Evolutionary conservation across 2,329 filamentous ascomycete species (phyloP), one percentile per base, ranked within the genome.

Genomic region (Metarhizium humberi): DNA sequence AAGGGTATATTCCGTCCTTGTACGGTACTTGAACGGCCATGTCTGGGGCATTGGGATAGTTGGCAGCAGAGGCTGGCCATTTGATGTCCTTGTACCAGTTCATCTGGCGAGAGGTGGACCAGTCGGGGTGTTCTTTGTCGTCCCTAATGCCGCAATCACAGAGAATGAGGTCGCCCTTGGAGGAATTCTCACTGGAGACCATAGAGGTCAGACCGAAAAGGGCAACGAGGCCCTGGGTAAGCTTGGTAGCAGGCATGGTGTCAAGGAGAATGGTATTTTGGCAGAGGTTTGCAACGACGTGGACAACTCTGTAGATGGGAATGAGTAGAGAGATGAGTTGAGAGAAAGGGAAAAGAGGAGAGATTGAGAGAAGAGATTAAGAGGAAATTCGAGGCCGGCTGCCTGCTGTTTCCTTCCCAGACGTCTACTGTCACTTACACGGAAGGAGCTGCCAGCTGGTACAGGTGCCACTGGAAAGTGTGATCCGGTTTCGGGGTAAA

Each of bases 101-200:
- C 62, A 74, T 70, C 59, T 74, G 72, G 45, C 72, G 72, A 48
- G 72, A 74, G 5, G 72, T 74, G 6, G 72, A 74, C 72, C 72
- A 74, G 38, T 63, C 65, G 10, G 66, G 62, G 45, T 74, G 69
- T 6, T 66, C 64, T n/a, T 66, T 63, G 60, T 74, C 72, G 56
- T 72, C 68, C 6, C 72, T 72, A 54, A 74, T 73, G 34, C 72
- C 72, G 54, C 72, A 74, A 53, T 74, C 72, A 34, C 71, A 71
- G 50, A 74, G 68, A 43, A 74, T 64, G 43, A 74, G 68, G 16
- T 73, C 67, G 58, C 71, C 71, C 14, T 67, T 64, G 38, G 63
- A 62, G 40, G 66, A 61, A 53, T 62, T 62, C 52, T 70, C 61
- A 50, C 61, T 63, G 14, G 58, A 55, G 25, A 51, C 55, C 11